Percentiles rank a stretch among this genome's conserved stretches.
Conservation (phyloP, 2,329 filamentous ascomycete species). For the Microcera coccophila region DNA sequence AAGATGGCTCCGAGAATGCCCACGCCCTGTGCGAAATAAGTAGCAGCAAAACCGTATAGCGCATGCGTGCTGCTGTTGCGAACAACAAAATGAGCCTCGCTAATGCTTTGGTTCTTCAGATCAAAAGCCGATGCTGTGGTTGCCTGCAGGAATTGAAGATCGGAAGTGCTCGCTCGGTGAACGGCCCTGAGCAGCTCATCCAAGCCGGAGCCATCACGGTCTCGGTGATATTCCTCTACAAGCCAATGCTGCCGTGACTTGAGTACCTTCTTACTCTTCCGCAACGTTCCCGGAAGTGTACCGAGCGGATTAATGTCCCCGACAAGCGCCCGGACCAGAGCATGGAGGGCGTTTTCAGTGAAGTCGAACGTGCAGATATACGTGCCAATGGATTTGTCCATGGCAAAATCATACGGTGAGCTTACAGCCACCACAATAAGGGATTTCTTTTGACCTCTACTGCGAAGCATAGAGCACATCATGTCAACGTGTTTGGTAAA, state of each 20-base stretch:
- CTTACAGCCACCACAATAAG: constrained; percentile 89
- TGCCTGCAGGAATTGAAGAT: constrained; percentile 65
- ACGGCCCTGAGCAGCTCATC: constrained; percentile 70
- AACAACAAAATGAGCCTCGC: constrained; percentile 86
- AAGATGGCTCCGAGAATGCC: constrained; percentile 83
- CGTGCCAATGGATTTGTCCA: constrained; percentile 84
- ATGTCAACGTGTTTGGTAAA: constrained; percentile 96
- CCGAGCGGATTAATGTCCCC: constrained; percentile 64
- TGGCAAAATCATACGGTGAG: constrained; percentile 94
- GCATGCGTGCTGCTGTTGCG: constrained; percentile 89
- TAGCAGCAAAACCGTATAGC: constrained; percentile 87
- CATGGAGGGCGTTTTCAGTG: constrained; percentile 84
- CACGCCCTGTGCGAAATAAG: constrained; percentile 69
- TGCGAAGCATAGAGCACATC: constrained; percentile 82
- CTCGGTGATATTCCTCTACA: constrained; percentile 80
- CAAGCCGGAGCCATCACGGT: constrained; percentile 69
- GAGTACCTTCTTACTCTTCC: constrained; percentile 80
- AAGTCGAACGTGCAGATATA: constrained; percentile 97
- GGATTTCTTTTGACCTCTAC: constrained; percentile 78
- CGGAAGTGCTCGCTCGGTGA: constrained; percentile 62
- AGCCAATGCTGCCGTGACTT: constrained; percentile 95
- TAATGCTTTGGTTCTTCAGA: constrained; percentile 63
- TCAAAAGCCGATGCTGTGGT: constrained; percentile 73
- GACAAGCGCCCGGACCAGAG: constrained; percentile 77
- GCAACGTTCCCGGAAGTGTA: constrained; percentile 67